Percentiles rank a stretch among this genome's conserved stretches.
These are phyloP conservation scores for Ananas comosus DNA, from an alignment of 176 grass and related monocot species.

Conservation along the genomic window DNA sequence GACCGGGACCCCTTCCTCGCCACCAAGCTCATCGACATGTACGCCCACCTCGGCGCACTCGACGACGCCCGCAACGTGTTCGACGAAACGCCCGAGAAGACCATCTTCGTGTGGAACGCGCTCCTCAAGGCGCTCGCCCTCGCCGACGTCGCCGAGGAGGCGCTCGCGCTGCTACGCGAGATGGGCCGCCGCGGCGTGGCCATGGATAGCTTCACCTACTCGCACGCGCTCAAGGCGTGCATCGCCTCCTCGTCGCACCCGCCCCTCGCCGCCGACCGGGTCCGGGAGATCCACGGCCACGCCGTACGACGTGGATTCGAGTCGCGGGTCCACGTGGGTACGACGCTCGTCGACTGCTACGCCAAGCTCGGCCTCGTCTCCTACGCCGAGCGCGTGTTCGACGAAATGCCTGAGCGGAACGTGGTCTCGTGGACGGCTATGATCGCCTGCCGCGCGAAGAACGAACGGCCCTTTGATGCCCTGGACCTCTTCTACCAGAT, in stretches of 20 bases:
- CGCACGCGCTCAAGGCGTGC: constrained; percentile 70
- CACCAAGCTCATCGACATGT: constrained; percentile 65
- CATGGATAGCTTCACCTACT: constrained; percentile 70
- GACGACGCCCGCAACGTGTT: constrained; percentile 62
- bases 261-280: constrained; percentile 19
- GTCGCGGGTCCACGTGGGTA: constrained; percentile 46
- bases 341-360: constrained; percentile 78
- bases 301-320: constrained; percentile 25
- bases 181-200: constrained; percentile 40
- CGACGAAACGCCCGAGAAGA: constrained; percentile 49
- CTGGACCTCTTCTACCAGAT: constrained; percentile 64
- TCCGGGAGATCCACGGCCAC: constrained; percentile 52
- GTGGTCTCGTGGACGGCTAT: constrained; percentile 90
- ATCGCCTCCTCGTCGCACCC: constrained; percentile 45
- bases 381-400: constrained; percentile 44
- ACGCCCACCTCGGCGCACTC: constrained; percentile 36
- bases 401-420: constrained; percentile 47
- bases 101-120: constrained; percentile 79
- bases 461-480: constrained; percentile 62
- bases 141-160: constrained; percentile 56
- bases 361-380: constrained; percentile 49
- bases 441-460: constrained; percentile 74
- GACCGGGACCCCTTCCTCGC: constrained; percentile 54
- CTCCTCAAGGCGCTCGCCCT: constrained; percentile 52
- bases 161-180: constrained; percentile 36